Evolutionary conservation across 306 rosid genomes (phyloP).

Genomic region (Fagus crenata): DNA sequence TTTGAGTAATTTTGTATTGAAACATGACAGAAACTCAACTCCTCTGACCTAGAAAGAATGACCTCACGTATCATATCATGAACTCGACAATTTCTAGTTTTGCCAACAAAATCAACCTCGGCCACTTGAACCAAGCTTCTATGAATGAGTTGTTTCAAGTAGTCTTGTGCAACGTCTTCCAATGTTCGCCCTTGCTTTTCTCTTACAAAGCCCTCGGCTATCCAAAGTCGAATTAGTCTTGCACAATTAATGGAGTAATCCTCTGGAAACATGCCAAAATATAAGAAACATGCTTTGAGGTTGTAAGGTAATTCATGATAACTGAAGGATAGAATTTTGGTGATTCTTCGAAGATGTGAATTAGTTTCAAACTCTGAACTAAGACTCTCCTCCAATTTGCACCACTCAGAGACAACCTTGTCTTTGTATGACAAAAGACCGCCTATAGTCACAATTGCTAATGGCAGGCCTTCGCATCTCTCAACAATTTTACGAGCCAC

Average conservation of each 20-base stretch:
- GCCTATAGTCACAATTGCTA: background rate
- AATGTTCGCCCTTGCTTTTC: background rate
- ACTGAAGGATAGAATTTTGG: background rate
- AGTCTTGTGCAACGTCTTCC: background rate
- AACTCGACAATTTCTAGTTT: no score
- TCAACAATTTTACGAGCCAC: background rate
- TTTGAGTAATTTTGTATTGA: no score
- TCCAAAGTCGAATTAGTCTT: background rate
- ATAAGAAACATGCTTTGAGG: background rate
- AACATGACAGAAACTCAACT: no score
- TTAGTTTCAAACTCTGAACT: background rate
- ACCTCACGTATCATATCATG: no score
- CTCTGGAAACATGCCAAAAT: background rate
- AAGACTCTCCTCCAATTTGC: background rate
- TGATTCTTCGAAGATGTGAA: background rate
- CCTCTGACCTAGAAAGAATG: no score
- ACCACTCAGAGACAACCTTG: background rate
- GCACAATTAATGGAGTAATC: background rate
- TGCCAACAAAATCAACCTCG: rapidly evolving
- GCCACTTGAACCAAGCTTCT: no score
- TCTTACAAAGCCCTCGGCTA: background rate
- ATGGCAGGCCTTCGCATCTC: background rate
- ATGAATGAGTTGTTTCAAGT: no score
- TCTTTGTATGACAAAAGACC: background rate
- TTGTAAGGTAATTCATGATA: background rate